These are phyloP conservation scores for Umbilicus rupestris DNA, from an alignment of 164 flowering plant species.

Conservation along the genomic window DNA sequence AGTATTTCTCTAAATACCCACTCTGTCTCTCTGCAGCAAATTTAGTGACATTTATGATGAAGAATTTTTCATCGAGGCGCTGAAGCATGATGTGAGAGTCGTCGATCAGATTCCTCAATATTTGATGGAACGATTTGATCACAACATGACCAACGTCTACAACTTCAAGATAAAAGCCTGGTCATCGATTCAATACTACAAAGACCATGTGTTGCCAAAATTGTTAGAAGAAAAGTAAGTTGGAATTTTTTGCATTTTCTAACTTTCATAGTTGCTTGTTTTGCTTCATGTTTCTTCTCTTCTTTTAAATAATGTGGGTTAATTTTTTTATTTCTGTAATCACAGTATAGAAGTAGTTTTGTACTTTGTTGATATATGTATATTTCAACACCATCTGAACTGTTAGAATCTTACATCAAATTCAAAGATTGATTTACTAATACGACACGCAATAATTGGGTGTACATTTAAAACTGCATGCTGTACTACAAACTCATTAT, in stretches of 20 bases:
- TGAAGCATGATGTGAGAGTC: slow-evolving; percentile 61
- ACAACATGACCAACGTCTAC: slow-evolving; percentile 65
- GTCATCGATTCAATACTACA: slow-evolving; percentile 65
- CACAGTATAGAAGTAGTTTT: too few species aligned
- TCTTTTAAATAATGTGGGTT: too few species aligned
- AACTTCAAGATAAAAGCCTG: slow-evolving; percentile 87
- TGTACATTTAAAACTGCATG: too few species aligned
- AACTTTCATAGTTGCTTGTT: neutral
- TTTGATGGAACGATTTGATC: slow-evolving; percentile 78
- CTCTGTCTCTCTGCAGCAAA: slow-evolving; percentile 40
- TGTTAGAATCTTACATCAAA: too few species aligned
- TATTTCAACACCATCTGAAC: too few species aligned
- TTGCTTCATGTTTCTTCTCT: neutral
- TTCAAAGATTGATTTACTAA: too few species aligned
- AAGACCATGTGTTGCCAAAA: slow-evolving; percentile 69
- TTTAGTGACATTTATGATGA: slow-evolving; percentile 83
- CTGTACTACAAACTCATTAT: too few species aligned
- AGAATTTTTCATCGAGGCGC: slow-evolving; percentile 49
- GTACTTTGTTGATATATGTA: too few species aligned
- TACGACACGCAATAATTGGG: too few species aligned
- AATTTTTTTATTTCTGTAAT: too few species aligned
- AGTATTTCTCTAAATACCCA: neutral
- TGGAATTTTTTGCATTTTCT: neutral
- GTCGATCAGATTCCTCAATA: slow-evolving; percentile 55
- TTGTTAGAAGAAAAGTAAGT: slow-evolving; percentile 85